Evolutionary conservation across 805 yeast genomes (phyloP).

Genomic region (Nematodospora valgi): DNA sequence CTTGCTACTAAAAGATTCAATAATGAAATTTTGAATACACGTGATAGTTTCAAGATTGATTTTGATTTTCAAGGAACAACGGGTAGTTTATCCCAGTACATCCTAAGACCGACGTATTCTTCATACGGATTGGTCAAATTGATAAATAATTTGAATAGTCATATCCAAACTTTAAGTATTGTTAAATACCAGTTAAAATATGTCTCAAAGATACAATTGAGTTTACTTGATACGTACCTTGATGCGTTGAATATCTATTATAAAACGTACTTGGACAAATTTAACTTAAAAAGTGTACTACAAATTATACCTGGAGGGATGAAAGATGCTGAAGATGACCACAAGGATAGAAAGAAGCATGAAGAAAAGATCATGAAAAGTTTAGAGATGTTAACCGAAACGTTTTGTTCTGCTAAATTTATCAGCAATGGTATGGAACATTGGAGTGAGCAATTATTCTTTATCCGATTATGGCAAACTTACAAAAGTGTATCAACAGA

Average conservation of each 20-base stretch:
- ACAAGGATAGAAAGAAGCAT: constrained; percentile 15
- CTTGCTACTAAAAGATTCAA: constrained; percentile 50
- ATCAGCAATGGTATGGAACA: constrained; percentile 25
- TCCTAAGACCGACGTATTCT: constrained; percentile 55
- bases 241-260: constrained; percentile 39
- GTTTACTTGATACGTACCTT: constrained; percentile 51
- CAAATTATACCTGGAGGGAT: constrained; percentile 34
- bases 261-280: constrained; percentile 39
- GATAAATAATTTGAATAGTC: constrained; percentile 53
- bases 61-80: constrained; percentile 36
- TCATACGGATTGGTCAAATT: constrained; percentile 56
- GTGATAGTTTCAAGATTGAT: constrained; percentile 57
- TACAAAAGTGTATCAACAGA: constrained; percentile 18
- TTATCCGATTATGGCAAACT: constrained; percentile 37
- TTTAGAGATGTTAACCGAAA: constrained; percentile 25
- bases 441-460: constrained; percentile 39
- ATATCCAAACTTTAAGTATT: constrained; percentile 48
- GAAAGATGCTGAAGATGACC: constrained; percentile 30
- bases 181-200: constrained; percentile 54
- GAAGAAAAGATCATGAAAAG: constrained; percentile 17
- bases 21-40: constrained; percentile 44
- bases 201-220: constrained; percentile 55
- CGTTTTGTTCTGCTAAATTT: constrained; percentile 34
- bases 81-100: constrained; percentile 26
- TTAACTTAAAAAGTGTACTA: constrained; percentile 28